Conservation (phyloP, 2,329 filamentous ascomycete species). For the Arthroderma uncinatum region DNA sequence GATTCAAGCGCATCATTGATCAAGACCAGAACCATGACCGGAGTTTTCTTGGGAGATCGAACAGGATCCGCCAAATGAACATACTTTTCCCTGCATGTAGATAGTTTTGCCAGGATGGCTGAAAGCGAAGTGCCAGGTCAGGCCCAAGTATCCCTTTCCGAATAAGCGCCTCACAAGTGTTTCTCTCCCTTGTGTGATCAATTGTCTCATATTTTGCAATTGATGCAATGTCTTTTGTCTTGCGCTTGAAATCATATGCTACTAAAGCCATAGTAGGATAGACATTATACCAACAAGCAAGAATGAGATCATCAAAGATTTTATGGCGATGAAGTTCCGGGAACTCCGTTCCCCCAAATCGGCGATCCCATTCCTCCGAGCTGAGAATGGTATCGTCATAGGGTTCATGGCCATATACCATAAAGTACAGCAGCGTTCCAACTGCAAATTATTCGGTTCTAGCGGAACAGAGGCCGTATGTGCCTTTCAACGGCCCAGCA, state of each 20-base stretch:
- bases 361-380: constrained; percentile 6
- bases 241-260: constrained; percentile 17
- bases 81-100: constrained; percentile 4
- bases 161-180: constrained; percentile 9
- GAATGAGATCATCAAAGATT: constrained; percentile 16
- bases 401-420: constrained; percentile 17
- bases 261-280: constrained; percentile 18
- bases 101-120: constrained; percentile 9
- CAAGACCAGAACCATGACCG: not conserved
- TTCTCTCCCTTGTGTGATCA: constrained; percentile 7
- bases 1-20: too few species aligned
- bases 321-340: constrained; percentile 15
- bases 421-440: constrained; percentile 17
- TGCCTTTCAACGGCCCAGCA: constrained; percentile 14
- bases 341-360: constrained; percentile 16
- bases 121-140: constrained; percentile 9
- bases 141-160: constrained; percentile 10
- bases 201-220: constrained; percentile 11
- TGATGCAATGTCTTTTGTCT: constrained; percentile 13
- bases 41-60: not conserved
- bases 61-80: not conserved
- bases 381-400: constrained; percentile 6
- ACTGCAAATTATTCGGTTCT: constrained; percentile 18
- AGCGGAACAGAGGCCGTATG: constrained; percentile 17
- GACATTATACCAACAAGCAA: constrained; percentile 17